phyloP scores from a whole-genome alignment of 805 yeast species.

The Suhomyces xylopsoci region DNA sequence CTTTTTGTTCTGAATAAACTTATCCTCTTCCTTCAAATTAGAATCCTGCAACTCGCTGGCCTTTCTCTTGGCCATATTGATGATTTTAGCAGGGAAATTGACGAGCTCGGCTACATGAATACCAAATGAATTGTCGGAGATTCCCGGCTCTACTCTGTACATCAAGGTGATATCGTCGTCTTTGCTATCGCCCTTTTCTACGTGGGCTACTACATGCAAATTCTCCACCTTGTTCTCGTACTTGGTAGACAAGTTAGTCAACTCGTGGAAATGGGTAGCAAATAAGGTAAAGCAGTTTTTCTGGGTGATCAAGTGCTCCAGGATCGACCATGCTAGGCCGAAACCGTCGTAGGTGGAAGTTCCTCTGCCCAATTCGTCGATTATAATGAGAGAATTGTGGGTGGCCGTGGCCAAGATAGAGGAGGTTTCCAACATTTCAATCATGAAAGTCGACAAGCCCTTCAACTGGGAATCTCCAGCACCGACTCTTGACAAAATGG shows the following conservation, averaged over 20 bases:
- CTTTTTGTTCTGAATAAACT: slow-evolving; percentile 45
- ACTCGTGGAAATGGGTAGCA: slow-evolving; percentile 97
- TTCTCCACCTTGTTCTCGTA: slow-evolving; percentile 62
- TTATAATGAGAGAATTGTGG: slow-evolving; percentile 72
- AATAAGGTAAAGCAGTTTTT: slow-evolving; percentile 79
- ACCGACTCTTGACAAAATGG: slow-evolving; percentile 94
- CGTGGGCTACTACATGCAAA: slow-evolving; percentile 90
- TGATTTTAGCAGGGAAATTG: slow-evolving; percentile 84
- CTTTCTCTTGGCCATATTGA: slow-evolving; percentile 93
- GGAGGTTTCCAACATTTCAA: slow-evolving; percentile 94
- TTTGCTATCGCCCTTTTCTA: slow-evolving; percentile 50
- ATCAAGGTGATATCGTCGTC: slow-evolving; percentile 74
- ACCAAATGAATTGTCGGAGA: slow-evolving; percentile 94
- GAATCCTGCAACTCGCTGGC: slow-evolving; percentile 78
- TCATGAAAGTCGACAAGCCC: slow-evolving; percentile 95
- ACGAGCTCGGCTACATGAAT: slow-evolving; percentile 97
- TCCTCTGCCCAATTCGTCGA: slow-evolving; percentile 96
- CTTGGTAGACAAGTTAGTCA: slow-evolving; percentile 72
- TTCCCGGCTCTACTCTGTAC: slow-evolving; percentile 95
- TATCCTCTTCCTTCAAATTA: slow-evolving; percentile 36
- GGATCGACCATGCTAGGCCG: slow-evolving; percentile 96
- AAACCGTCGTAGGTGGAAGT: slow-evolving; percentile 91
- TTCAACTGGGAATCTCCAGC: slow-evolving; percentile 97
- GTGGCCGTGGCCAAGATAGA: slow-evolving; percentile 81
- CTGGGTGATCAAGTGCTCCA: slow-evolving; percentile 73